These are phyloP conservation scores for Raddia distichophylla DNA, from an alignment of 176 grass and related monocot species.

Conservation along the genomic window DNA sequence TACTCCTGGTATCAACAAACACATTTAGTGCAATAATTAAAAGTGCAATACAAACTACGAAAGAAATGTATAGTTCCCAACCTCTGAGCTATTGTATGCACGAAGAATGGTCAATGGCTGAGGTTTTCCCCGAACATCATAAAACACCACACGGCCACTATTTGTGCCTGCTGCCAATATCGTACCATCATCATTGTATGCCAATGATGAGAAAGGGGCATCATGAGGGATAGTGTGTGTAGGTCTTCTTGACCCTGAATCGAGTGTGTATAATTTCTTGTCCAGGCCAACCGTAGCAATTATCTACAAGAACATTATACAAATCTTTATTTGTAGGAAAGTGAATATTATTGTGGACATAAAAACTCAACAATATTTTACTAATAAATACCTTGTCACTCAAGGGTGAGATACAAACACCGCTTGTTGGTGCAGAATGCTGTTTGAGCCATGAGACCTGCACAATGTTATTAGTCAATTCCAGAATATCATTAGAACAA, in stretches of 20 bases:
- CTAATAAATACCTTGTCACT: slow-evolving; percentile 79
- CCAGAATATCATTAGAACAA: slow-evolving; percentile 16
- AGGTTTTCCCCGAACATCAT: slow-evolving; percentile 92
- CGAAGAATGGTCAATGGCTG: slow-evolving; percentile 87
- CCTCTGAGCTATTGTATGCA: slow-evolving; percentile 96
- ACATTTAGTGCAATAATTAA: not conserved
- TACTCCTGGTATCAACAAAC: slow-evolving; percentile 9
- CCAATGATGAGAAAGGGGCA: slow-evolving; percentile 89
- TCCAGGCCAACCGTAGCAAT: slow-evolving; percentile 92
- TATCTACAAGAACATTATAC: slow-evolving; percentile 62
- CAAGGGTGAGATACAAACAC: slow-evolving; percentile 92
- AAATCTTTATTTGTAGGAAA: slow-evolving; percentile 10
- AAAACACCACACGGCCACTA: slow-evolving; percentile 91
- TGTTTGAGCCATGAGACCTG: slow-evolving; percentile 96
- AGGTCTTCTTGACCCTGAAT: slow-evolving; percentile 74
- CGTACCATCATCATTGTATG: slow-evolving; percentile 90
- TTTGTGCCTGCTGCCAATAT: slow-evolving; percentile 91
- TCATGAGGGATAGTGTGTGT: slow-evolving; percentile 81
- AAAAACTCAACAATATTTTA: slow-evolving; percentile 35
- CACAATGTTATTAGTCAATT: slow-evolving; percentile 25
- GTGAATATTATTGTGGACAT: slow-evolving; percentile 34
- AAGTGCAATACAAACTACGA: not conserved
- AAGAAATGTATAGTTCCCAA: slow-evolving; percentile 30
- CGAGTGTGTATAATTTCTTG: slow-evolving; percentile 85
- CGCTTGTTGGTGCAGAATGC: slow-evolving; percentile 94